A percentile compares a stretch with the other conserved stretches of the same genome.
Evolutionary conservation across 805 yeast genomes (phyloP).

Genomic region (Hanseniaspora taiwanica): DNA sequence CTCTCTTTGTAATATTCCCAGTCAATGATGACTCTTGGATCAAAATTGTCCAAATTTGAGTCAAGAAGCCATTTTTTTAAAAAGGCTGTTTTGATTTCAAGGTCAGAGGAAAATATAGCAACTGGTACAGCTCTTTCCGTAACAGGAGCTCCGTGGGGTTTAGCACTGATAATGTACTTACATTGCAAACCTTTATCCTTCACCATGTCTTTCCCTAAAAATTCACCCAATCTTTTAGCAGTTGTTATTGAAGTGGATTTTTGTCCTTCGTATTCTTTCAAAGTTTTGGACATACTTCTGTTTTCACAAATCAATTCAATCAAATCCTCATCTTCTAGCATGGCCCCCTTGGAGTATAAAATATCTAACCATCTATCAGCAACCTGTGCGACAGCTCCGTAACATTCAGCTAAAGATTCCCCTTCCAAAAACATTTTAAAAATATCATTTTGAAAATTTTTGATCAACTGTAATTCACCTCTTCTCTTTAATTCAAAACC

Average conservation of each 20-base stretch:
- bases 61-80: slow-evolving; percentile 82
- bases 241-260: slow-evolving; percentile 95
- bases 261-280: slow-evolving; percentile 78
- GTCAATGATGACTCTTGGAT: slow-evolving; percentile 79
- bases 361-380: slow-evolving; percentile 96
- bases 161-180: slow-evolving; percentile 77
- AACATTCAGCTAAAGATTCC: slow-evolving; percentile 61
- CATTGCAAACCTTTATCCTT: slow-evolving; percentile 94
- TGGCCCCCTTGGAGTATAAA: slow-evolving; percentile 70
- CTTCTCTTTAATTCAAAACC: slow-evolving; percentile 95
- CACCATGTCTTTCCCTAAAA: slow-evolving; percentile 91
- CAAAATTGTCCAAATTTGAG: slow-evolving; percentile 61
- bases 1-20: slow-evolving; percentile 91
- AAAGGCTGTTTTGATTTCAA: slow-evolving; percentile 52
- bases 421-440: slow-evolving; percentile 89
- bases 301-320: slow-evolving; percentile 93
- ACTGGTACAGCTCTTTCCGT: slow-evolving; percentile 96
- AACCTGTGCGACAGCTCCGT: slow-evolving; percentile 77
- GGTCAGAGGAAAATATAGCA: slow-evolving; percentile 82
- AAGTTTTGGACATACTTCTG: slow-evolving; percentile 84
- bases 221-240: slow-evolving; percentile 85
- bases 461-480: slow-evolving; percentile 88
- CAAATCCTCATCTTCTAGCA: slow-evolving; percentile 86
- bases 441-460: slow-evolving; percentile 89
- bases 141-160: slow-evolving; percentile 76